Conservation (phyloP, 768 basidiomycete species). For the Macrolepiota albuminosa region DNA sequence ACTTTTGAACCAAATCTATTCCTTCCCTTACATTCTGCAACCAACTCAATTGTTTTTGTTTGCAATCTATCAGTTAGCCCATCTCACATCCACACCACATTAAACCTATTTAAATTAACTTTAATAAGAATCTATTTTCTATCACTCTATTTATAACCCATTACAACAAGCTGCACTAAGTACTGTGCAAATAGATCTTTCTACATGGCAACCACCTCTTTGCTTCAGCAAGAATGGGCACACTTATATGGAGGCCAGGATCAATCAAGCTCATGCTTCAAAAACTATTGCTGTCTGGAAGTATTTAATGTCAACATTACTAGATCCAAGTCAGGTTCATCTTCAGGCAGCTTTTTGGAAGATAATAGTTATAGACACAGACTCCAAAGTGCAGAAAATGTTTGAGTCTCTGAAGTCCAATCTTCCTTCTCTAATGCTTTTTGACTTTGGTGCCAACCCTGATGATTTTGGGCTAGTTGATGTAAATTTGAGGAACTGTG, state of each 20-base stretch:
- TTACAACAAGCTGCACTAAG: too few relatives aligned
- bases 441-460: background rate
- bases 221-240: background rate
- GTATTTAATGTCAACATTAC: background rate
- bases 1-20: too few relatives aligned
- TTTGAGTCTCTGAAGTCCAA: background rate
- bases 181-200: background rate
- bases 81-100: too few relatives aligned
- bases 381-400: background rate
- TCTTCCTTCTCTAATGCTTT: background rate
- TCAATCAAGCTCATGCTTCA: background rate
- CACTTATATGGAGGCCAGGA: background rate
- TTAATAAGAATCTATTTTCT: too few relatives aligned
- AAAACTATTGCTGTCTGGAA: background rate
- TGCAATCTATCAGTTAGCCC: too few relatives aligned
- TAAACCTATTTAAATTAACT: too few relatives aligned
- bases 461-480: background rate
- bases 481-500: background rate
- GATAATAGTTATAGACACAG: background rate
- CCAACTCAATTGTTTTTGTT: too few relatives aligned
- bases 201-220: background rate
- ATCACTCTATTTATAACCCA: too few relatives aligned
- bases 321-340: background rate
- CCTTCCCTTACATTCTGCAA: too few relatives aligned
- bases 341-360: background rate